A percentile compares a stretch with the other conserved stretches of the same genome.
These are phyloP conservation scores for Amoebophrya sp. DNA, from an alignment of 169 alveolate species.

Conservation along the genomic window DNA sequence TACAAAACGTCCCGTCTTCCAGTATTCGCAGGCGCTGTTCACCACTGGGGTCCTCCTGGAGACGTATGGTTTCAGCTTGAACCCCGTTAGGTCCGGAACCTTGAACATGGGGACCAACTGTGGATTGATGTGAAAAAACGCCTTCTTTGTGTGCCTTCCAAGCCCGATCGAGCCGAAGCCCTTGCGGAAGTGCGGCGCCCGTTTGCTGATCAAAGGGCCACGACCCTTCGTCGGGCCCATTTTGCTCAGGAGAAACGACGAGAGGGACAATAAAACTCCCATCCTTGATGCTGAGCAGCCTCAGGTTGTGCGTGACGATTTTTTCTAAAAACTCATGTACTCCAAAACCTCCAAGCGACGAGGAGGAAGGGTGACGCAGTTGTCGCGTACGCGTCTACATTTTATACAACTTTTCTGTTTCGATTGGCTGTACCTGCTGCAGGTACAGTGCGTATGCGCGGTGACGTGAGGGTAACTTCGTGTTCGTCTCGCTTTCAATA, in stretches of 20 bases:
- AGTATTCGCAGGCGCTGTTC: constrained; percentile 8
- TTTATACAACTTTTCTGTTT: neutral
- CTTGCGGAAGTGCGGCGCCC: constrained; percentile 18
- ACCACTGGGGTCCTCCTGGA: constrained; percentile 11
- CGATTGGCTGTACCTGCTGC: too few species aligned
- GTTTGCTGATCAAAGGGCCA: constrained; percentile 6
- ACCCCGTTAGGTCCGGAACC: constrained; percentile 8
- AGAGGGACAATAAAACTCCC: neutral
- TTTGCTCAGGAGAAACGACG: neutral
- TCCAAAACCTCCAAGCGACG: too few species aligned
- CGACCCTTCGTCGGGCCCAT: constrained; percentile 17
- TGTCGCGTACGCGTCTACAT: neutral
- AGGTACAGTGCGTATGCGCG: too few species aligned
- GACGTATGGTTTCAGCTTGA: constrained; percentile 16
- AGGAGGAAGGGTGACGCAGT: neutral
- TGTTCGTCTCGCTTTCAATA: too few species aligned
- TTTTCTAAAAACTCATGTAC: neutral
- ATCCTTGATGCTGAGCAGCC: neutral
- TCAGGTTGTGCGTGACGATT: neutral
- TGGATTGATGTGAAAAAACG: constrained; percentile 8
- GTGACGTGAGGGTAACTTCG: too few species aligned
- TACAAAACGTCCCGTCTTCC: neutral
- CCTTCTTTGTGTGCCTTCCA: constrained; percentile 15
- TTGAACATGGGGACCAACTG: constrained; percentile 14
- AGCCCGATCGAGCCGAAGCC: constrained; percentile 12